Evolutionary conservation across 2,329 filamentous ascomycete species (phyloP).

Genomic region (Colletotrichum siamense): DNA sequence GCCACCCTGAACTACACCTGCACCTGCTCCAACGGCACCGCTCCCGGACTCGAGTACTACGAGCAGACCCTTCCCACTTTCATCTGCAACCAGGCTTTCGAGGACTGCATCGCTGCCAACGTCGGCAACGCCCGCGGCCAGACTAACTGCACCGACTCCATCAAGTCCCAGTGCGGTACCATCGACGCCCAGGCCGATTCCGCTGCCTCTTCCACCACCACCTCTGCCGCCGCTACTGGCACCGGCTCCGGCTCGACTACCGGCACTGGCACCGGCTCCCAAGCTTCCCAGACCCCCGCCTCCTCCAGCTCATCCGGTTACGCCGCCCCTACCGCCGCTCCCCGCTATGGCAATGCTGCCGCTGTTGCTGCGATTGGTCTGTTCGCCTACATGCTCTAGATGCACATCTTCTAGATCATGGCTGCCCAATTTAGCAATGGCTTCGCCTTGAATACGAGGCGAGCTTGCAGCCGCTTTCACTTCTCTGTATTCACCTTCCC

Average conservation of each 20-base stretch:
- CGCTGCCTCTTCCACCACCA: slow-evolving; percentile 12
- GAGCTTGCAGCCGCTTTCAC: slow-evolving; percentile 1
- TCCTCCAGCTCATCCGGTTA: slow-evolving; percentile 31
- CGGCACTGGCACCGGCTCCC: slow-evolving; percentile 1
- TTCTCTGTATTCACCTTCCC: slow-evolving; percentile 25
- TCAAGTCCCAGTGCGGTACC: slow-evolving; percentile 53
- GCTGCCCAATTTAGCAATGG: not conserved
- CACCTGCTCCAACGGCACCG: slow-evolving; percentile 53
- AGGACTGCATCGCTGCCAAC: slow-evolving; percentile 50
- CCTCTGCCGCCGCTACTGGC: slow-evolving; percentile 19
- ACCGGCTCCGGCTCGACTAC: not conserved
- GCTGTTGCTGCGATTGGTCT: slow-evolving; percentile 57
- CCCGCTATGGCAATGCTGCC: slow-evolving; percentile 46
- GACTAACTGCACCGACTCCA: slow-evolving; percentile 53
- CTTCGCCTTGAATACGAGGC: not conserved
- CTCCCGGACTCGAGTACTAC: slow-evolving; percentile 60
- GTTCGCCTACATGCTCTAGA: slow-evolving; percentile 57
- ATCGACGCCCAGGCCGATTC: slow-evolving; percentile 25
- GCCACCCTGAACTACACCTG: slow-evolving; percentile 52
- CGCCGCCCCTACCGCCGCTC: slow-evolving; percentile 48
- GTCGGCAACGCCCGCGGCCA: slow-evolving; percentile 48
- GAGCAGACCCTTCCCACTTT: slow-evolving; percentile 57
- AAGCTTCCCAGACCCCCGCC: slow-evolving; percentile 20
- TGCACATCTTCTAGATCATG: not conserved
- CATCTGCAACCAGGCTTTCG: slow-evolving; percentile 55